Percentiles rank a stretch among this genome's conserved stretches.
Evolutionary conservation across 345 rosid species (phyloP).

Genomic region (Rubroshorea leprosula): DNA sequence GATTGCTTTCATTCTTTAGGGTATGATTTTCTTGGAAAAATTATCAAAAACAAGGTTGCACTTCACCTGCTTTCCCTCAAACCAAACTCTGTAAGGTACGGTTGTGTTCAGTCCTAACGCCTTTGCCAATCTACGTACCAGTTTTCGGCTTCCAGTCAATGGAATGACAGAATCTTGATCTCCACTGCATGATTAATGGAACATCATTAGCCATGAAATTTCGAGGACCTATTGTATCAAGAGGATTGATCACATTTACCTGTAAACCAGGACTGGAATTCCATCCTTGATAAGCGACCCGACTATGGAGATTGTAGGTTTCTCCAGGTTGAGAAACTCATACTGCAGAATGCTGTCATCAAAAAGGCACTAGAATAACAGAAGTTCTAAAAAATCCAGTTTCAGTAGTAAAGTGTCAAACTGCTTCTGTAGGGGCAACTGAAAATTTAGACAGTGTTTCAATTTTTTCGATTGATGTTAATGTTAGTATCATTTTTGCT

Average conservation of each 20-base stretch:
- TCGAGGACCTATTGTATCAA: neutral
- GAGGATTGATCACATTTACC: constrained; percentile 45
- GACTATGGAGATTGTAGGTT: constrained; percentile 64
- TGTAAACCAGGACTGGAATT: constrained; percentile 78
- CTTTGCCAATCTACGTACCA: constrained; percentile 54
- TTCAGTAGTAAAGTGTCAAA: no score
- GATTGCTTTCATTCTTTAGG: no score
- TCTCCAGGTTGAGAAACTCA: constrained; percentile 66
- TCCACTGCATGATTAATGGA: constrained; percentile 43
- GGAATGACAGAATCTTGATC: constrained; percentile 97
- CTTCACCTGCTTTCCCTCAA: constrained; percentile 74
- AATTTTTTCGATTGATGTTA: no score
- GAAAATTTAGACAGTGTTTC: no score
- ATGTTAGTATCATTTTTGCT: no score
- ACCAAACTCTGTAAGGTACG: constrained; percentile 81
- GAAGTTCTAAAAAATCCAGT: no score
- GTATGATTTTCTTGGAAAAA: no score
- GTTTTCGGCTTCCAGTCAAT: constrained; percentile 74
- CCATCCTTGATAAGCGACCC: constrained; percentile 60
- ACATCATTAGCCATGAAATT: neutral
- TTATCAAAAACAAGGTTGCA: no score
- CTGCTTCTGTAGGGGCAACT: no score
- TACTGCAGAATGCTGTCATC: constrained; percentile 86
- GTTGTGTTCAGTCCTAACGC: constrained; percentile 49
- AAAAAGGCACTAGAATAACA: no score